Percentiles rank a stretch among this genome's conserved stretches.
Evolutionary conservation across 352 stramenopile species (phyloP).

Genomic region (Thalassiosira sp.): DNA sequence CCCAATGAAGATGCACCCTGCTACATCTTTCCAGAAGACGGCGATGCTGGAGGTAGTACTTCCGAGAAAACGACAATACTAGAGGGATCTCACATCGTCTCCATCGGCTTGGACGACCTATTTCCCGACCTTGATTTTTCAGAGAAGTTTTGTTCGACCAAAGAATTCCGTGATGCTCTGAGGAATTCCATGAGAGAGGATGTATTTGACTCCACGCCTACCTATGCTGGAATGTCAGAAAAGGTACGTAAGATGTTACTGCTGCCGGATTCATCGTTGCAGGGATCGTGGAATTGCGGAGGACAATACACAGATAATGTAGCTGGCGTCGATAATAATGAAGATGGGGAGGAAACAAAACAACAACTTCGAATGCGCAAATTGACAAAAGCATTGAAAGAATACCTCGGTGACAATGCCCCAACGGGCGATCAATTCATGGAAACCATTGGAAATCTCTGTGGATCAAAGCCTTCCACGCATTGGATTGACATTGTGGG

Average conservation of each 20-base stretch:
- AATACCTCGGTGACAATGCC: slow-evolving; percentile 35
- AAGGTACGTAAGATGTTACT: slow-evolving; percentile 65
- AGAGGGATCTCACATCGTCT: slow-evolving; percentile 41
- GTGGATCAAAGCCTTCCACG: slow-evolving; percentile 56
- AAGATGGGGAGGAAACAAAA: no score
- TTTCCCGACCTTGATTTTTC: slow-evolving; percentile 56
- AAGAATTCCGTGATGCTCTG: slow-evolving; percentile 53
- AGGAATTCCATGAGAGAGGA: slow-evolving; percentile 64
- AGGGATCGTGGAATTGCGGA: slow-evolving; percentile 72
- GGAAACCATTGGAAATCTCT: slow-evolving; percentile 60
- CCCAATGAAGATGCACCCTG: slow-evolving; percentile 53
- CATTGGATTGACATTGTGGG: slow-evolving; percentile 80
- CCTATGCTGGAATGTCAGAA: slow-evolving; percentile 59
- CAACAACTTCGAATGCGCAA: slow-evolving; percentile 35
- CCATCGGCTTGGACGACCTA: slow-evolving; percentile 57
- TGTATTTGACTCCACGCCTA: slow-evolving; percentile 71
- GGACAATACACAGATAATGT: neutral
- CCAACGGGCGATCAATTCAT: slow-evolving; percentile 73
- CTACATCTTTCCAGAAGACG: slow-evolving; percentile 36
- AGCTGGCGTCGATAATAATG: slow-evolving; percentile 3
- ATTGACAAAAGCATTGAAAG: slow-evolving; percentile 38
- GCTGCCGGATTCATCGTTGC: slow-evolving; percentile 66
- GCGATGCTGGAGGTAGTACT: no score
- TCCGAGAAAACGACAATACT: slow-evolving; percentile 7
- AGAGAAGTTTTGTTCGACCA: slow-evolving; percentile 51